Conservation (phyloP, 306 rosid species). For the Medicago lupulina region DNA sequence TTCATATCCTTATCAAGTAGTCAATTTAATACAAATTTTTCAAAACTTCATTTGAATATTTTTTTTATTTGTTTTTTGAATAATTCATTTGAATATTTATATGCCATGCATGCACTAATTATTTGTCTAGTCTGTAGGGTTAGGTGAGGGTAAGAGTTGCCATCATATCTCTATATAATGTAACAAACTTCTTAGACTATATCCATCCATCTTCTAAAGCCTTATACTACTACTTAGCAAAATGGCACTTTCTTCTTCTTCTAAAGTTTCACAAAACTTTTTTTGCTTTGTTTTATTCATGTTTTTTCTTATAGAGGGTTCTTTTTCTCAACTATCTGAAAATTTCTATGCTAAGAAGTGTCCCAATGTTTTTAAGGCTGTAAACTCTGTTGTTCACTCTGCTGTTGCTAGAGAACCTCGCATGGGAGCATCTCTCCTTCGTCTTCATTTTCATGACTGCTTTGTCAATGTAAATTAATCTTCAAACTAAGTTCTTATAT, state of each 20-base stretch:
- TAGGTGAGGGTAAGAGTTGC: constrained; percentile 44
- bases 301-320: constrained; percentile 42
- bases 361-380: constrained; percentile 52
- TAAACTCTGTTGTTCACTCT: constrained; percentile 53
- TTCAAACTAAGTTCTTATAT: neutral
- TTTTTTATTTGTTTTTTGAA: no score
- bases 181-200: neutral
- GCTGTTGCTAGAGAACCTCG: constrained; percentile 66
- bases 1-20: constrained; percentile 9
- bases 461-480: constrained; percentile 71
- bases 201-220: constrained; percentile 14
- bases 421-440: constrained; percentile 79
- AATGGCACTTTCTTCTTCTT: constrained; percentile 50
- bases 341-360: constrained; percentile 60
- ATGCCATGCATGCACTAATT: constrained; percentile 42
- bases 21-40: constrained; percentile 36
- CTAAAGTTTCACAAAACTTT: neutral
- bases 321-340: constrained; percentile 60
- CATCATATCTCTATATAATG: constrained; percentile 31
- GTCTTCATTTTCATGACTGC: constrained; percentile 86
- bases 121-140: constrained; percentile 25
- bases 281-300: constrained; percentile 39
- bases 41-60: neutral
- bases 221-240: neutral
- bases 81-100: neutral